phyloP scores from a whole-genome alignment of 148 eudicot genomes.

The Cornus suecica region DNA sequence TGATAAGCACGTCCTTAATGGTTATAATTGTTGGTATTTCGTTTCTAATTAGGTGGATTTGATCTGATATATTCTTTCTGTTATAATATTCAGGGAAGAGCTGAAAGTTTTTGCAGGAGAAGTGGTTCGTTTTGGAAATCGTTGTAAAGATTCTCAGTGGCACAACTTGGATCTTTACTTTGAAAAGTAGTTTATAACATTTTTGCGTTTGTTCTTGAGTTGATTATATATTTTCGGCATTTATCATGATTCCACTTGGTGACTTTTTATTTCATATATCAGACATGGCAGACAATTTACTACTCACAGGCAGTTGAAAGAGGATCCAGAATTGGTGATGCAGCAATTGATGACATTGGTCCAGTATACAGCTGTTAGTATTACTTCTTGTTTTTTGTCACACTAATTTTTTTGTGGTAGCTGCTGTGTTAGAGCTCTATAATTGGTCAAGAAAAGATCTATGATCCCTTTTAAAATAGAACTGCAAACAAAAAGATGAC shows the following conservation, averaged over 20 bases:
- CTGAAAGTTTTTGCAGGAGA: constrained; percentile 49
- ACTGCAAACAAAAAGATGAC: not conserved
- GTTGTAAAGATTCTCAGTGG: constrained; percentile 73
- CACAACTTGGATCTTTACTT: constrained; percentile 63
- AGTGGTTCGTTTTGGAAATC: constrained; percentile 65
- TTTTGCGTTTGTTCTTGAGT: constrained; percentile 3
- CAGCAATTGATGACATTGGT: constrained; percentile 52
- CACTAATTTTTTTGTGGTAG: not conserved
- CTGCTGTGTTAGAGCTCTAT: not conserved
- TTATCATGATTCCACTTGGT: constrained; percentile 2
- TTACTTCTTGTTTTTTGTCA: not conserved
- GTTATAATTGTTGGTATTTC: constrained; percentile 1
- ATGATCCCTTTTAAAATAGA: not conserved
- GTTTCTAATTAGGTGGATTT: not conserved
- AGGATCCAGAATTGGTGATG: constrained; percentile 47
- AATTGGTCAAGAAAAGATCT: constrained; percentile 8
- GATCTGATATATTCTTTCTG: not conserved
- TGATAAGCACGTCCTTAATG: not conserved
- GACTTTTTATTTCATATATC: not conserved
- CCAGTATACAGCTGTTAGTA: constrained; percentile 61
- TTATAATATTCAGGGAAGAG: constrained; percentile 36
- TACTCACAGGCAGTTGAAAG: constrained; percentile 40
- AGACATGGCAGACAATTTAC: constrained; percentile 42
- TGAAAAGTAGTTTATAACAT: constrained; percentile 42
- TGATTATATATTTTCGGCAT: not conserved